Evolutionary conservation across 768 basidiomycete genomes (phyloP), one percentile per base, ranked within the genome.

Genomic region (Porphyrellus cyaneotinctus): DNA sequence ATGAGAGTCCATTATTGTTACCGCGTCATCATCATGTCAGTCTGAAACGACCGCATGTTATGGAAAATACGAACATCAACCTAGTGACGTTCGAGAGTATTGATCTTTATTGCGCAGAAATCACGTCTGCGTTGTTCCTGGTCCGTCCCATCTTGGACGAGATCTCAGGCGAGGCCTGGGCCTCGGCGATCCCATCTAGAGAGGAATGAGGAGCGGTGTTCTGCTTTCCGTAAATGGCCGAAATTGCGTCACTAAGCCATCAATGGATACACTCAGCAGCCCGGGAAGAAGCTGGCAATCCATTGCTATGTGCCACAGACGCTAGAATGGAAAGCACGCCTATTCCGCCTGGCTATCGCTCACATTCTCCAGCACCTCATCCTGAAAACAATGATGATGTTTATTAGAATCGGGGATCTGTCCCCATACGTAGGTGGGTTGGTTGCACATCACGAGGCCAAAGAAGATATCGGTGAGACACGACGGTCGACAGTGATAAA

Each of bases 291-390:
- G 52, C 47, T 59, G 46, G 54, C 37, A 44, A 37, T 51, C 62
- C 51, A 64, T 33, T 55, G 54, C 59, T 51, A 62, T 43, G 58
- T 52, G 51, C 59, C 59, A 59, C 64, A 65, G 53, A 58, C 44
- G 41, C 45, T 47, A 52, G 56, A 68, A 67, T 66, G 64, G 66
- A 66, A 55, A 57, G 57, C 65, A 67, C 60, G 65, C 64, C 60
- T 49, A 48, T 45, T 58, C 60, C 62, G 59, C 66, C 65, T 68
- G 65, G 65, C 43, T 53, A 53, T 54, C 47, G 17, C 47, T 65
- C 59, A 45, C 45, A 30, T 41, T 59, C 56, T 57, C 55, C 43
- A 47, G 53, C 47, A 54, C 35, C 20, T 63, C 50, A 35, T 51
- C 45, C 56, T 32, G 54, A 52, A 51, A 51, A 49, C 38, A 49